Conservation (phyloP, 441 rosid genomes). For the Adansonia gregorii region DNA sequence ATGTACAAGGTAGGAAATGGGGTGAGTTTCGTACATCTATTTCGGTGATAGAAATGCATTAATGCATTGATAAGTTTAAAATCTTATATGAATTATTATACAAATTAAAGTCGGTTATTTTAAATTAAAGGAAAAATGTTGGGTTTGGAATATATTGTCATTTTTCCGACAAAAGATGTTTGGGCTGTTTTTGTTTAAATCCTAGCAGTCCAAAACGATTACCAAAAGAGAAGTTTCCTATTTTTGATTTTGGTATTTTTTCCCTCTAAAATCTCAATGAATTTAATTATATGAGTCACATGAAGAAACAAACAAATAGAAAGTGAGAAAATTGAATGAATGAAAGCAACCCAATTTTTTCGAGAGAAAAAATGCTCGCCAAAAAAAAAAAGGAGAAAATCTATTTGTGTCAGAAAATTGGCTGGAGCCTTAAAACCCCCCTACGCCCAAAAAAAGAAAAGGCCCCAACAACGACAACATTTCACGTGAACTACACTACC, state of each 20-base stretch:
- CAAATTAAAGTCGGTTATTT: background rate
- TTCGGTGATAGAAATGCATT: background rate
- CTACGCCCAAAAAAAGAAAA: background rate
- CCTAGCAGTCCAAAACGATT: background rate
- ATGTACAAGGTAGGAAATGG: background rate
- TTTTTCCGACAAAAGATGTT: background rate
- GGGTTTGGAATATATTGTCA: background rate
- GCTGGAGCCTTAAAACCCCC: background rate
- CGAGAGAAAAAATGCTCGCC: background rate
- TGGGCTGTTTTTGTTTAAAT: background rate
- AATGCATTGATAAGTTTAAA: background rate
- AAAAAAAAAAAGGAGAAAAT: background rate
- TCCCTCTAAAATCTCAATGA: background rate
- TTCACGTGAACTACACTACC: background rate
- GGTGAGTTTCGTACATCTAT: background rate
- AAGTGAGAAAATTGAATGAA: background rate
- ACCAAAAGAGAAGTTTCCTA: conserved; percentile 18
- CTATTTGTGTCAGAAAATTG: background rate
- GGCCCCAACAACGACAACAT: no score
- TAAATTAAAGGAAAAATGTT: background rate
- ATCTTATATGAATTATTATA: no score
- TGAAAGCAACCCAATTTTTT: background rate
- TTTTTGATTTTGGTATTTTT: conserved; percentile 5
- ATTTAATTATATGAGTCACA: conserved; percentile 10
- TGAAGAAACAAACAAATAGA: background rate